Evolutionary conservation across 495 filamentous ascomycete species (phyloP), one percentile per base, ranked within the genome.

Genomic region (Neurospora sp.): DNA sequence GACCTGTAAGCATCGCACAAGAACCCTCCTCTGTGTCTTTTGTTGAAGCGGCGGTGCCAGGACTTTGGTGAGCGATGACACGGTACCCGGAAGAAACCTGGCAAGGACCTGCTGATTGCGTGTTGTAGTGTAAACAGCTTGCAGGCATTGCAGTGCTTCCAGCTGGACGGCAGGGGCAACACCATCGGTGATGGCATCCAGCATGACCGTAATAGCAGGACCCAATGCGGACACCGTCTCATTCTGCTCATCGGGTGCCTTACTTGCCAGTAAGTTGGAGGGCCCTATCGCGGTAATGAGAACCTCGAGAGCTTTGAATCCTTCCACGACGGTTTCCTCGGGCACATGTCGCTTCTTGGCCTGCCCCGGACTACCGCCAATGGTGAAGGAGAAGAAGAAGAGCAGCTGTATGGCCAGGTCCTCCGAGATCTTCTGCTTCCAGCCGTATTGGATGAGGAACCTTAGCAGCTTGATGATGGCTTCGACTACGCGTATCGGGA

Each of bases 81-180:
- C 89, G 4, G 94, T 93, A 9, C 96, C 93, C 9, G 96, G 96
- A 76, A 98, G 88, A 74, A 98, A 94, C 69, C 87, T 93, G 4
- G 91, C 91, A 68, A 97, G 85, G 5, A 92, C 88, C 11, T 92
- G 85, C 68, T 86, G 86, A 78, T 96, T 92, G 72, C 82, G 86
- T 20, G 97, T 85, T 27, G 88, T 87, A 16, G 77, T 73, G 72
- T 90, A 87, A 39, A 96, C 82, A 8, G 85, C 84, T 14, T 89
- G 77, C n/a, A 97, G 79, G 27, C 92, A 88, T 14, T 81, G 77
- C 5, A 92, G 81, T 7, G 93, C 92, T 70, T 90, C 84, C 3
- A 91, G 73, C 75, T 93, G 93, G 5, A 94, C 81, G 40, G 88
- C 84, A 69, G 86, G 78, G 2, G 91, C 91, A 10, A 83, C 79